Evolutionary conservation across 345 rosid genomes (phyloP).

Genomic region (Syzygium jambos): DNA sequence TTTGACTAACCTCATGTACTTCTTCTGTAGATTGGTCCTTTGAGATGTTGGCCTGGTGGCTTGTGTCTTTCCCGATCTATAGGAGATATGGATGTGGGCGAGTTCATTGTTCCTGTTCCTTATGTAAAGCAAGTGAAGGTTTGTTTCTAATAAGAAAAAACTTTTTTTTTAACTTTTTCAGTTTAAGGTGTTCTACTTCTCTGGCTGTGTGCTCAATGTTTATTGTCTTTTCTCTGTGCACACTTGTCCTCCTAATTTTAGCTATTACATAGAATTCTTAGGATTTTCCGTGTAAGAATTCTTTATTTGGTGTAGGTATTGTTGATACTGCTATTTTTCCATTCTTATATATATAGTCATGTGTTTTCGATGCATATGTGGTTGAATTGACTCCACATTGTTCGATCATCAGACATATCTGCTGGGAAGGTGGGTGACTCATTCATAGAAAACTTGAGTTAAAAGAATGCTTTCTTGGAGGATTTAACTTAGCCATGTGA

Average conservation of each 20-base stretch:
- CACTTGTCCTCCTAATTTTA: background rate
- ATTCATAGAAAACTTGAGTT: background rate
- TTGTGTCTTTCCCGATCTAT: slow-evolving; percentile 98
- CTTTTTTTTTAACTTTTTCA: background rate
- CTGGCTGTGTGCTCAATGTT: background rate
- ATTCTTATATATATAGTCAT: background rate
- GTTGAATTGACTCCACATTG: background rate
- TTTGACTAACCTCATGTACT: background rate
- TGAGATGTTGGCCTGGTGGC: slow-evolving; percentile 99
- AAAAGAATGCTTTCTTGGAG: background rate
- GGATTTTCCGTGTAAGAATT: background rate
- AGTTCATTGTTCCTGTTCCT: slow-evolving; percentile 97
- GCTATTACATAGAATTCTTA: background rate
- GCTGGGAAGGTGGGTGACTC: background rate
- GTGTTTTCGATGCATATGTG: background rate
- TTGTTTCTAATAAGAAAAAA: slow-evolving; percentile 6
- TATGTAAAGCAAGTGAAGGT: slow-evolving; percentile 99
- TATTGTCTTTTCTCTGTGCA: background rate
- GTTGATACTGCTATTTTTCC: background rate
- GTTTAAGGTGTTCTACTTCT: background rate
- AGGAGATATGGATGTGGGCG: slow-evolving; percentile 96
- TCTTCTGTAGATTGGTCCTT: slow-evolving; percentile 72
- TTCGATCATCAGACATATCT: background rate
- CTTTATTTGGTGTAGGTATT: background rate
- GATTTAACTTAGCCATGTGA: background rate